Evolutionary conservation across 495 filamentous ascomycete species (phyloP).

Genomic region (Sphaerosporella brunnea): DNA sequence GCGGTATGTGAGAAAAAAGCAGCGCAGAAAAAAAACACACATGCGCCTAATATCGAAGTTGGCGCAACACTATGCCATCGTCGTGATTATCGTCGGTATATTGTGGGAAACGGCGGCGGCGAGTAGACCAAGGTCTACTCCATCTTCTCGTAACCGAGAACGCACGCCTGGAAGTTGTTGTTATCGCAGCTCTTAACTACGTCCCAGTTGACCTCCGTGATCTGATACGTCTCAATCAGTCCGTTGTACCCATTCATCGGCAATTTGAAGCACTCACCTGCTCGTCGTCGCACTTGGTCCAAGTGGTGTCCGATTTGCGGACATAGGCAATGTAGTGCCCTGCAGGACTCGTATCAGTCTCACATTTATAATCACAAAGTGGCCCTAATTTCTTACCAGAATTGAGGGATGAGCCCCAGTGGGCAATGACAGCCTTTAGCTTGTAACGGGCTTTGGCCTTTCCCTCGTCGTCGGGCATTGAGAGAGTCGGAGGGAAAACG

Average conservation of each 20-base stretch:
- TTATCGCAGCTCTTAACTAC: background rate
- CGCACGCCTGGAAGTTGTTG: background rate
- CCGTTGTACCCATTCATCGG: background rate
- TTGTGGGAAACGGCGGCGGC: too few species aligned
- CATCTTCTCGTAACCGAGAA: slow-evolving; percentile 3
- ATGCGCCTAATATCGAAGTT: too few species aligned
- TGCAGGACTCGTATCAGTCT: slow-evolving; percentile 5
- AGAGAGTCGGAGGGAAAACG: slow-evolving; percentile 11
- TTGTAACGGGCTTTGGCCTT: slow-evolving; percentile 11
- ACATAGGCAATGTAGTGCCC: slow-evolving; percentile 23
- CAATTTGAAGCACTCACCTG: slow-evolving; percentile 5
- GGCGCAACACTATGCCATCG: too few species aligned
- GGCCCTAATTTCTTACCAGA: slow-evolving; percentile 6
- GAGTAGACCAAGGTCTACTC: background rate
- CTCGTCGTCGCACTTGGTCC: slow-evolving; percentile 19
- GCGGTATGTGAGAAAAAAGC: too few species aligned
- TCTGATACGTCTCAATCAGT: background rate
- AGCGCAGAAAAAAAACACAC: too few species aligned
- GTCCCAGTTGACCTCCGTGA: background rate
- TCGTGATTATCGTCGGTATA: too few species aligned
- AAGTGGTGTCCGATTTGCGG: slow-evolving; percentile 16
- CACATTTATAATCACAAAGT: background rate
- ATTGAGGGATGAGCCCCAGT: slow-evolving; percentile 10
- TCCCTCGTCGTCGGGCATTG: slow-evolving; percentile 10
- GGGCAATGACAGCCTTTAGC: slow-evolving; percentile 16